A percentile compares a stretch with the other conserved stretches of the same genome.
Evolutionary conservation across 2,329 filamentous ascomycete genomes (phyloP).

Genomic region (Didymella sp.): DNA sequence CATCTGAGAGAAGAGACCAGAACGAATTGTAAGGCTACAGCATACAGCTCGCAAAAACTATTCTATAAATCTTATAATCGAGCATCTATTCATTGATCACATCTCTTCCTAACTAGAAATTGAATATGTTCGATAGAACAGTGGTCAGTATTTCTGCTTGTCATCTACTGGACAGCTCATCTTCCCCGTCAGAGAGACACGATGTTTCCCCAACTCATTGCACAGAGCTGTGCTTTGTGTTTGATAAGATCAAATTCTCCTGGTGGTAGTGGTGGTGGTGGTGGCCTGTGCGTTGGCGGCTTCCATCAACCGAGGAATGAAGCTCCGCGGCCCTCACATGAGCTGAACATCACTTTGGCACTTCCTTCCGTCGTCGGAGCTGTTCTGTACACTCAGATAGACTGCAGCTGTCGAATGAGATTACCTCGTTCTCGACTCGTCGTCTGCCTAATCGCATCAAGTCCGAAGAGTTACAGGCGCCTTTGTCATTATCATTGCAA

Average conservation of each 20-base stretch:
- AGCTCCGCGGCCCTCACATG: neutral
- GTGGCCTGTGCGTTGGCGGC: neutral
- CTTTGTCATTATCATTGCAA: neutral
- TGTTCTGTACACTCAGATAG: neutral
- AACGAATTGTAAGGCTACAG: no score
- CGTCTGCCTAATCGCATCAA: neutral
- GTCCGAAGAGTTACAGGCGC: no score
- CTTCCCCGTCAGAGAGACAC: slow-evolving; percentile 21
- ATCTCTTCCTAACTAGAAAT: slow-evolving; percentile 8
- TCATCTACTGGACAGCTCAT: slow-evolving; percentile 11
- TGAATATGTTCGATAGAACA: slow-evolving; percentile 20
- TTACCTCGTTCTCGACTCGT: neutral
- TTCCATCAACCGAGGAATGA: neutral
- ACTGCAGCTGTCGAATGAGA: neutral
- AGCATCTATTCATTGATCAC: slow-evolving; percentile 14
- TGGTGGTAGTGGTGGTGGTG: neutral
- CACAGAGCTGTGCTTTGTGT: neutral
- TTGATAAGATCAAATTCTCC: neutral
- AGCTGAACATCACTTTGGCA: neutral
- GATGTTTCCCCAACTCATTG: neutral
- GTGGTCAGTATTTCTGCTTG: slow-evolving; percentile 20
- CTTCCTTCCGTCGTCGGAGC: neutral
- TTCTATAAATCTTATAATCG: neutral
- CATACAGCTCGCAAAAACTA: no score
- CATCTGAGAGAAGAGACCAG: no score